phyloP scores from a whole-genome alignment of 2,329 filamentous ascomycete species.

The Neodidymelliopsis sp. region DNA sequence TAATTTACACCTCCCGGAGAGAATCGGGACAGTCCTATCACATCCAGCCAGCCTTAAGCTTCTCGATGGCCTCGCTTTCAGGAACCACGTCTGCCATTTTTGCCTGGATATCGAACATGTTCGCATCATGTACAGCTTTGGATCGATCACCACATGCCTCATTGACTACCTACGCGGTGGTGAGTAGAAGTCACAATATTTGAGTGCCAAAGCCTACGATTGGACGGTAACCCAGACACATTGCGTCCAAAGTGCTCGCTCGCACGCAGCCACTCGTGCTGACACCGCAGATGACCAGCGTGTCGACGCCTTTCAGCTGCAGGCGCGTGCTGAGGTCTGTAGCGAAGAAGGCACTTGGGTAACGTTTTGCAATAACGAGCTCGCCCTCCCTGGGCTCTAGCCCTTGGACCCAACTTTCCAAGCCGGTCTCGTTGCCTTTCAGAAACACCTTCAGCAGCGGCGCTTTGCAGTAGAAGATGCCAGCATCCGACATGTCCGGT shows the following conservation, averaged over 20 bases:
- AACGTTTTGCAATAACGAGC: conserved; percentile 53
- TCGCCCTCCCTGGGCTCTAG: conserved; percentile 49
- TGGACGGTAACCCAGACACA: conserved; percentile 55
- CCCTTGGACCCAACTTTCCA: conserved; percentile 51
- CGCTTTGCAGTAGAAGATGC: conserved; percentile 54
- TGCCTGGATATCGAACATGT: conserved; percentile 56
- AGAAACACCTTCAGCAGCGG: conserved; percentile 54
- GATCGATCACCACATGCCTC: conserved; percentile 57
- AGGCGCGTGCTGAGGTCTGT: conserved; percentile 54
- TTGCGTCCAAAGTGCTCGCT: conserved; percentile 55
- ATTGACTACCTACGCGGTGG: conserved; percentile 48
- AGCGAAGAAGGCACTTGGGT: conserved; percentile 56
- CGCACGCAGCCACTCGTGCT: conserved; percentile 58
- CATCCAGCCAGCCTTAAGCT: conserved; percentile 49
- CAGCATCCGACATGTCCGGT: conserved; percentile 56
- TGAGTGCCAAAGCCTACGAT: conserved; percentile 48
- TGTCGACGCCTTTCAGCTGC: conserved; percentile 51
- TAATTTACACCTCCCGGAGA: conserved; percentile 8
- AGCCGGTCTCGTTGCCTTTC: conserved; percentile 49
- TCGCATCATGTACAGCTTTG: conserved; percentile 54
- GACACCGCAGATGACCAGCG: conserved; percentile 57
- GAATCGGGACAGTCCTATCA: conserved; percentile 17
- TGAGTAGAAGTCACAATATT: conserved; percentile 15
- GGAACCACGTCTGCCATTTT: conserved; percentile 58
- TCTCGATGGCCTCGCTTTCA: conserved; percentile 52